Evolutionary conservation across 768 basidiomycete genomes (phyloP).

Genomic region (Leucosporidium creatinivorum): DNA sequence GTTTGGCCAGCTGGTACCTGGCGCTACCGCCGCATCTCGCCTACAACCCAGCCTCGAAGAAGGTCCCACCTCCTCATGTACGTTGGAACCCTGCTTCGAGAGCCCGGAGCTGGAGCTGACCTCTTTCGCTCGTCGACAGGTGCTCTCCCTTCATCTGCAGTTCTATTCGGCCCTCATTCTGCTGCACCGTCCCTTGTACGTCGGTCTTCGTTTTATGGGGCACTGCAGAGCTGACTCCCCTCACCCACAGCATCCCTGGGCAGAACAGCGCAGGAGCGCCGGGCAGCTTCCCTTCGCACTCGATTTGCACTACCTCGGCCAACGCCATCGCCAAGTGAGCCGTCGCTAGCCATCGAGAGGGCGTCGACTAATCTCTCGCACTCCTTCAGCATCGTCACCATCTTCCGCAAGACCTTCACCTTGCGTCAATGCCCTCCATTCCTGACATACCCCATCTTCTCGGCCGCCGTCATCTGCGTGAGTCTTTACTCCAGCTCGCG

Average conservation of each 20-base stretch:
- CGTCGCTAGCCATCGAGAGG: too few relatives aligned
- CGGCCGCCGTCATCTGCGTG: slow-evolving; percentile 39
- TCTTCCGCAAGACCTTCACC: slow-evolving; percentile 36
- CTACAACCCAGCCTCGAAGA: slow-evolving; percentile 32
- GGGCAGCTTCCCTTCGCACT: slow-evolving; percentile 30
- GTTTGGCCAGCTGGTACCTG: slow-evolving; percentile 37
- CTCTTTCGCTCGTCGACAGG: neutral
- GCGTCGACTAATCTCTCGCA: neutral
- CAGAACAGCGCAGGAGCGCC: slow-evolving; percentile 28
- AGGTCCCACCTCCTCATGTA: slow-evolving; percentile 37
- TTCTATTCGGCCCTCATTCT: slow-evolving; percentile 40
- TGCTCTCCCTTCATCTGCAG: slow-evolving; percentile 38
- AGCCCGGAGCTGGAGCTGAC: neutral
- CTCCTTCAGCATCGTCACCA: slow-evolving; percentile 27
- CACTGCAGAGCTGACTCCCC: too few relatives aligned
- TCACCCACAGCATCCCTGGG: slow-evolving; percentile 30
- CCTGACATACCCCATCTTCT: slow-evolving; percentile 40
- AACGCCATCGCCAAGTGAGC: slow-evolving; percentile 37
- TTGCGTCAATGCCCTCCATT: slow-evolving; percentile 37
- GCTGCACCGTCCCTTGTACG: slow-evolving; percentile 41
- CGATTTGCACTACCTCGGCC: slow-evolving; percentile 38
- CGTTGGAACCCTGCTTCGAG: neutral
- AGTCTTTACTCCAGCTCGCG: neutral
- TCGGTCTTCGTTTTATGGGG: neutral
- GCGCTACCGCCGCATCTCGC: slow-evolving; percentile 37